These are phyloP conservation scores for Mallotus nudiflorus DNA, from an alignment of 345 rosid species.

Conservation along the genomic window DNA sequence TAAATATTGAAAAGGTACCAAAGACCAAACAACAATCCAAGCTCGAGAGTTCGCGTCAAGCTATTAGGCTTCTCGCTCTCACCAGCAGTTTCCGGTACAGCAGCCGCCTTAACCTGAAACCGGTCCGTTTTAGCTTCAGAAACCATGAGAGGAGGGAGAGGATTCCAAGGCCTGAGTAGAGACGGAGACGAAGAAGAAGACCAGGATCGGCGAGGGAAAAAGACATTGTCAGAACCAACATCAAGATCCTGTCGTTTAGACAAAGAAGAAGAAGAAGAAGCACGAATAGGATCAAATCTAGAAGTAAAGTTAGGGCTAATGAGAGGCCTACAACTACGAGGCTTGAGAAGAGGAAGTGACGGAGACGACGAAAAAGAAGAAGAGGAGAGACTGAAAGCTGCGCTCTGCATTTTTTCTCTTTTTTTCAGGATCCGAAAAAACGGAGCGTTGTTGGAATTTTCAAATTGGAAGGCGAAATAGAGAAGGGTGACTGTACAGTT, in stretches of 20 bases:
- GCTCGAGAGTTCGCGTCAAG: conserved; percentile 51
- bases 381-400: conserved; percentile 46
- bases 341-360: conserved; percentile 38
- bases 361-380: conserved; percentile 33
- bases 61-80: conserved; percentile 48
- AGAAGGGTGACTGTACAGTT: too few species aligned
- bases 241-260: conserved; percentile 31
- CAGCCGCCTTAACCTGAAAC: conserved; percentile 53
- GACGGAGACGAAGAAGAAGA: conserved; percentile 34
- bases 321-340: conserved; percentile 11
- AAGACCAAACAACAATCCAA: conserved; percentile 73
- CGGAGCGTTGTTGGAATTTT: neutral
- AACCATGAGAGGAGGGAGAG: too few species aligned
- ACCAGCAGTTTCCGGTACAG: conserved; percentile 59
- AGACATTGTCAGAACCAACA: conserved; percentile 37
- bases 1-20: conserved; percentile 96
- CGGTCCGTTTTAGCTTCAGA: conserved; percentile 29
- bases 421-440: conserved; percentile 29
- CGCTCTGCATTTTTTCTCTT: conserved; percentile 57
- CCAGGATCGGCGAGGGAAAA: conserved; percentile 71
- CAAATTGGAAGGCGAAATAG: neutral
- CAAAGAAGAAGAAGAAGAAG: conserved; percentile 17
- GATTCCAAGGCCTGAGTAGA: conserved; percentile 60
- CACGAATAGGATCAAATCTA: conserved; percentile 40
- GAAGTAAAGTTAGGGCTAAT: neutral